Percentiles rank a stretch among this genome's conserved stretches.
Conservation (phyloP, 1,284 basidiomycete genomes). For the Xerocomus minutiporus region DNA sequence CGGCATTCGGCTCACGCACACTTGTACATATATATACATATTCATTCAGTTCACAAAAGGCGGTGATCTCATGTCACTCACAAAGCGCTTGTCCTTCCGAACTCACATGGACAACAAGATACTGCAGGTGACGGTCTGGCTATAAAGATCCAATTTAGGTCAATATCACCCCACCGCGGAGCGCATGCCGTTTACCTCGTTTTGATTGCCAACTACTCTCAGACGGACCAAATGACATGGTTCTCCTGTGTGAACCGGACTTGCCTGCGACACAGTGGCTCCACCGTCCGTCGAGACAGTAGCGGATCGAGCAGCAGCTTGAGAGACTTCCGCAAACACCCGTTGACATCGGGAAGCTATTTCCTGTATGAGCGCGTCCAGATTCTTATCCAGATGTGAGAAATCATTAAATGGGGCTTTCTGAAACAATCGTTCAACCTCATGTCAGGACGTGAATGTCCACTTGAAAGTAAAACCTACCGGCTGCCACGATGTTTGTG, state of each 20-base stretch:
- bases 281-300: conserved; percentile 38
- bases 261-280: conserved; percentile 26
- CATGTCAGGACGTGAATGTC: conserved; percentile 21
- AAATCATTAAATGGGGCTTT: conserved; percentile 46
- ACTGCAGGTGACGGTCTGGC: conserved; percentile 42
- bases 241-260: conserved; percentile 22
- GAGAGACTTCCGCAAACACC: conserved; percentile 60
- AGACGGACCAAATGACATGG: conserved; percentile 45
- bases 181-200: conserved; percentile 42
- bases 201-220: conserved; percentile 42
- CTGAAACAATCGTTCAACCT: conserved; percentile 37
- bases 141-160: conserved; percentile 30
- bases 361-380: conserved; percentile 60
- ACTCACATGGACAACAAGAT: conserved; percentile 40
- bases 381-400: conserved; percentile 61
- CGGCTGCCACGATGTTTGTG: conserved; percentile 40
- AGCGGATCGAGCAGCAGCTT: conserved; percentile 60
- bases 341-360: conserved; percentile 55
- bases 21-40: conserved; percentile 37
- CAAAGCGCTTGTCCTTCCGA: conserved; percentile 24
- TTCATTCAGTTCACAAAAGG: conserved; percentile 36
- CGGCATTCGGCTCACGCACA: conserved; percentile 50
- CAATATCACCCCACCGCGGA: conserved; percentile 27
- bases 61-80: conserved; percentile 28
- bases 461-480: conserved; percentile 36